Conservation (phyloP, 2,329 filamentous ascomycete genomes). For the Arthrinium phaeospermum region DNA sequence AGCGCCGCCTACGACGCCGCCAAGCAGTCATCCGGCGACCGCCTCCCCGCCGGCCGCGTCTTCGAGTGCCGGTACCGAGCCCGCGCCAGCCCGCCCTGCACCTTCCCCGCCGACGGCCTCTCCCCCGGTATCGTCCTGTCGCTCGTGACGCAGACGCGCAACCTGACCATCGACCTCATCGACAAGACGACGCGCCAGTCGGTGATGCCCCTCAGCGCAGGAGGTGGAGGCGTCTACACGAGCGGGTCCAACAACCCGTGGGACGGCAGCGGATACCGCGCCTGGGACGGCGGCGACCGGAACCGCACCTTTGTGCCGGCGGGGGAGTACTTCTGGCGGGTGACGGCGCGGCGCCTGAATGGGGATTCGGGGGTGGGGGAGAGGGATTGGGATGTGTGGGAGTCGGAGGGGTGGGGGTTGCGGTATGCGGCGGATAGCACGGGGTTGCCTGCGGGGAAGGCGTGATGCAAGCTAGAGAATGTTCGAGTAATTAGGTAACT, state of each 20-base stretch:
- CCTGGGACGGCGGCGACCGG: conserved; percentile 3
- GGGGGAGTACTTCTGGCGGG: neutral
- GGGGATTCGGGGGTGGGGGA: neutral
- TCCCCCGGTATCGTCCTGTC: neutral
- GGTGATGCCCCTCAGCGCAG: neutral
- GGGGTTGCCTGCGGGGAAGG: neutral
- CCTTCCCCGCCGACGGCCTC: conserved; percentile 1
- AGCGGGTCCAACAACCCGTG: neutral
- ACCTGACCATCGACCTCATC: conserved; percentile 5
- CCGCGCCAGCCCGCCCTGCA: neutral
- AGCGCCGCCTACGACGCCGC: neutral
- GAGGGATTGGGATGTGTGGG: conserved; percentile 11
- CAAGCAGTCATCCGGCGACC: neutral
- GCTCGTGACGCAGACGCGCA: conserved; percentile 16
- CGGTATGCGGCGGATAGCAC: conserved; percentile 16
- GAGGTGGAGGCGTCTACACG: too few species aligned
- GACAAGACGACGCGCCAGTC: neutral
- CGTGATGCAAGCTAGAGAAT: neutral
- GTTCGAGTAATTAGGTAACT: too few species aligned
- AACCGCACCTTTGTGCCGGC: neutral
- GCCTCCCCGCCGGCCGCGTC: neutral
- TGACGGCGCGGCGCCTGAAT: neutral
- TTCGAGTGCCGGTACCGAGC: neutral
- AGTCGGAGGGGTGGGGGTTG: conserved; percentile 8
- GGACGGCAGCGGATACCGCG: neutral